Evolutionary conservation across 2,329 filamentous ascomycete species (phyloP), one percentile per base, ranked within the genome.

Genomic region (Blastomyces gilchristii): DNA sequence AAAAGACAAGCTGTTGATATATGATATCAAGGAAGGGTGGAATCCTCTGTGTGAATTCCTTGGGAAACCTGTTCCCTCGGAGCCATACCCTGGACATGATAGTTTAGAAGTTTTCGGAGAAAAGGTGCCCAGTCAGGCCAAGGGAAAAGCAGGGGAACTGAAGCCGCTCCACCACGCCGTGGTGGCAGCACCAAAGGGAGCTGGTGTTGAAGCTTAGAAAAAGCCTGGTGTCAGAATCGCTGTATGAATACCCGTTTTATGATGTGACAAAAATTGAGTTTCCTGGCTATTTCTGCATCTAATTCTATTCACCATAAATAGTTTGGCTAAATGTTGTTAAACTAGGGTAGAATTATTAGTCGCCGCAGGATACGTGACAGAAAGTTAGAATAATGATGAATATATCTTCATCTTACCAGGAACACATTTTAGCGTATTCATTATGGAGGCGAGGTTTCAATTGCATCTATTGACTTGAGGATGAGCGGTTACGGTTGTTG

Each of bases 31-130:
- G 63, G 79, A 82, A 49, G 82, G 82, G 64, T 83, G 81, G 81
- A 77, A 74, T 64, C 81, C 81, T 22, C 75, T 83, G 18, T 83
- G 80, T 74, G 77, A 82, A 64, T 83, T 83, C 73, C 76, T 83
- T 52, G 80, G 78, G 39, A 78, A 81, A 56, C 78, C 80, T 22
- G 70, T 81, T 1, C 81, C 81, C 2, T 76, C 80, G 69, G 75
- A 74, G 62, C 75, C 78, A 61, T 82, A 82, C 50, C 60, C 60
- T 18, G 52, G 50, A 37, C 50, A 45, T 41, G 57, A 59, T n/a
- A n/a, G 12, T 18, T 14, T 59, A 25, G 57, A 59, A 47, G 28
- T n/a, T 41, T 59, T 59, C 41, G 28, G 47, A 7, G 57, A 59
- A n/a, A 14, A 18, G 41, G 5, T 12, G 6, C 22, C 12, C 63